Conservation (phyloP, 208 protist species). For the Leishmania gerbilli region DNA sequence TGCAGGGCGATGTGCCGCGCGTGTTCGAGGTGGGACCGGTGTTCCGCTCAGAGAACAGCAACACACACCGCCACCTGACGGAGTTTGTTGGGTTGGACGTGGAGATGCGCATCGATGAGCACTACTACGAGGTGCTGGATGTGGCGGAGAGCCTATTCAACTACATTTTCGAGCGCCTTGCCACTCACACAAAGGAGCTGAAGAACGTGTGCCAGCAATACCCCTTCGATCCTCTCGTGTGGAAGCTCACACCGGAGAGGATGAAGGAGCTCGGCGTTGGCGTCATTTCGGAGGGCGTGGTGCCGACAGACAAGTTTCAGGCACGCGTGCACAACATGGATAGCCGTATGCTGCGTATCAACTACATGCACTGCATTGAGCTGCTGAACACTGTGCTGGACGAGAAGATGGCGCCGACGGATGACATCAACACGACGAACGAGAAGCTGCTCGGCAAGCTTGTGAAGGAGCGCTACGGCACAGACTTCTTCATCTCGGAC, state of each 20-base stretch:
- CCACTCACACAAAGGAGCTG: slow-evolving; percentile 80
- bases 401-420: slow-evolving; percentile 79
- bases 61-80: slow-evolving; percentile 99
- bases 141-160: slow-evolving; percentile 96
- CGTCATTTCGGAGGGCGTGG: slow-evolving; percentile 67
- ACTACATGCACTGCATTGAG: slow-evolving; percentile 93
- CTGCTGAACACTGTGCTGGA: slow-evolving; percentile 91
- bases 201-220: slow-evolving; percentile 91
- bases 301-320: slow-evolving; percentile 80
- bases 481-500: slow-evolving; percentile 99
- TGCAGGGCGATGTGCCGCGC: slow-evolving; percentile 95
- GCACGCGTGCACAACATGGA: slow-evolving; percentile 80
- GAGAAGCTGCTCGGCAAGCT: slow-evolving; percentile 97
- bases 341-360: slow-evolving; percentile 87
- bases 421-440: slow-evolving; percentile 95
- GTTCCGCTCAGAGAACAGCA: slow-evolving; percentile 99
- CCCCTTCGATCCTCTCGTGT: slow-evolving; percentile 93
- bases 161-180: slow-evolving; percentile 96
- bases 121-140: slow-evolving; percentile 99
- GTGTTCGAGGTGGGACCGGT: slow-evolving; percentile 97
- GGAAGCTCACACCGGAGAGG: slow-evolving; percentile 75
- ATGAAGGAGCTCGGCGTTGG: slow-evolving; percentile 88
- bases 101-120: slow-evolving; percentile 99
- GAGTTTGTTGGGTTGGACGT: slow-evolving; percentile 99
- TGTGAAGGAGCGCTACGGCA: slow-evolving; percentile 98